phyloP scores from a whole-genome alignment of 106 monocot genomes.

The Dactylorhiza incarnata region DNA sequence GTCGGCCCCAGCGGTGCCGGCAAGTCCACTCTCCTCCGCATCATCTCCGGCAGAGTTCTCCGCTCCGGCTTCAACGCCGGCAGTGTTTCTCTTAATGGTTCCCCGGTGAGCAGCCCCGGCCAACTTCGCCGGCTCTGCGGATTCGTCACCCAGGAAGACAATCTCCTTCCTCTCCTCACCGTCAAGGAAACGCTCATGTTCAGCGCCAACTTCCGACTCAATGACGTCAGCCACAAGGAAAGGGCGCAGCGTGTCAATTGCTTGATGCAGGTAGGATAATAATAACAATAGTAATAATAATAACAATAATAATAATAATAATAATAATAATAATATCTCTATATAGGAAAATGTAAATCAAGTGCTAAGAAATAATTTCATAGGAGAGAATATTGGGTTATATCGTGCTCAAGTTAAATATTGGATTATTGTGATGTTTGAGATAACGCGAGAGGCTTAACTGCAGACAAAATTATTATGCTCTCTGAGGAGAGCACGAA shows the following conservation, averaged over 20 bases:
- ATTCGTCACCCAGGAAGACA: constrained; percentile 86
- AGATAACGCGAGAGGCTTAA: too few relatives aligned
- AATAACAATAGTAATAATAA: too few relatives aligned
- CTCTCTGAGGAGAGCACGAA: too few relatives aligned
- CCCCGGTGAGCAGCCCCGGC: constrained; percentile 19
- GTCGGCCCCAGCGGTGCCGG: constrained; percentile 95
- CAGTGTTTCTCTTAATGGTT: constrained; percentile 36
- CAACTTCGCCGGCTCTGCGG: constrained; percentile 58
- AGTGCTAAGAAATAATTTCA: too few relatives aligned
- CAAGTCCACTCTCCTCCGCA: constrained; percentile 86
- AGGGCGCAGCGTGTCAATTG: constrained; percentile 38
- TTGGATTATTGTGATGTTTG: too few relatives aligned
- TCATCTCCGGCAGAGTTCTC: constrained; percentile 51
- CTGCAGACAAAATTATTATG: too few relatives aligned
- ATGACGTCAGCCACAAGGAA: constrained; percentile 18
- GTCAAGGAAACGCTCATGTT: constrained; percentile 87
- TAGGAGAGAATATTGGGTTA: too few relatives aligned
- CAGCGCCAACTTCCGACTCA: constrained; percentile 60
- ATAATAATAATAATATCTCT: too few relatives aligned
- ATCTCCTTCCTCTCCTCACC: constrained; percentile 91
- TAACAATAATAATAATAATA: too few relatives aligned
- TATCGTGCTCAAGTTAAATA: too few relatives aligned
- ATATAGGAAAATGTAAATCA: too few relatives aligned
- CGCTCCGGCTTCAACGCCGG: constrained; percentile 17
- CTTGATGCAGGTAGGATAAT: constrained; percentile 9